These are phyloP conservation scores for Vaccinium corymbosum DNA, from an alignment of 148 eudicot genomes.

Conservation along the genomic window DNA sequence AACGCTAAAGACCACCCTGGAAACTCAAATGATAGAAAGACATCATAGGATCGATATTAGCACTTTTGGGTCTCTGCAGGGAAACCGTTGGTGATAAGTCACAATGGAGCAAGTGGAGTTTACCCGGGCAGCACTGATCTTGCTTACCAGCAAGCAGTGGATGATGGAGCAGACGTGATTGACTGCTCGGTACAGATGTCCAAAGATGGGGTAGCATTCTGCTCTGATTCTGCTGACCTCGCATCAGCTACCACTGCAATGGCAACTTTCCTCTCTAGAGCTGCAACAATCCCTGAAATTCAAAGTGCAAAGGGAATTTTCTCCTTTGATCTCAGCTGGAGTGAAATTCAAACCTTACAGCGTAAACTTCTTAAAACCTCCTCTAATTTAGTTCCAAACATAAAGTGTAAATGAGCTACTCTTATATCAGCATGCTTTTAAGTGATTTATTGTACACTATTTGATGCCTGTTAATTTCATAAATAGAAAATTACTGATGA, in stretches of 20 bases:
- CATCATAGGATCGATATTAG: not conserved
- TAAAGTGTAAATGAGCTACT: not conserved
- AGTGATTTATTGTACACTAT: not conserved
- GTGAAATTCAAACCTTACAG: conserved; percentile 62
- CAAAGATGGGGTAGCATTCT: conserved; percentile 82
- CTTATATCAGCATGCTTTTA: not conserved
- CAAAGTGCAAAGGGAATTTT: conserved; percentile 62
- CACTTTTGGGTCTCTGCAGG: conserved; percentile 19
- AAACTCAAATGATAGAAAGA: not conserved
- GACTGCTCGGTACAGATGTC: conserved; percentile 95
- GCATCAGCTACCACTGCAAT: conserved; percentile 55
- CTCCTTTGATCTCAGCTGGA: conserved; percentile 86
- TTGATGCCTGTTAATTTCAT: not conserved
- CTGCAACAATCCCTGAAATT: conserved; percentile 58
- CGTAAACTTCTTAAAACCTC: conserved; percentile 45
- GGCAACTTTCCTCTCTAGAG: conserved; percentile 40
- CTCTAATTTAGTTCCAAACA: not conserved
- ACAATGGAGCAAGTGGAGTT: conserved; percentile 85
- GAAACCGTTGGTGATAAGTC: conserved; percentile 51
- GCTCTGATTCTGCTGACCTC: conserved; percentile 65
- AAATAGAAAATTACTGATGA: not conserved
- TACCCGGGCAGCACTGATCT: conserved; percentile 83
- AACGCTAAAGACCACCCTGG: not conserved
- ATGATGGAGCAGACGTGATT: conserved; percentile 80
- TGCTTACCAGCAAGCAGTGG: conserved; percentile 85